Evolutionary conservation across 441 rosid species (phyloP), one percentile per base, ranked within the genome.

Genomic region (Theobroma grandiflorum): DNA sequence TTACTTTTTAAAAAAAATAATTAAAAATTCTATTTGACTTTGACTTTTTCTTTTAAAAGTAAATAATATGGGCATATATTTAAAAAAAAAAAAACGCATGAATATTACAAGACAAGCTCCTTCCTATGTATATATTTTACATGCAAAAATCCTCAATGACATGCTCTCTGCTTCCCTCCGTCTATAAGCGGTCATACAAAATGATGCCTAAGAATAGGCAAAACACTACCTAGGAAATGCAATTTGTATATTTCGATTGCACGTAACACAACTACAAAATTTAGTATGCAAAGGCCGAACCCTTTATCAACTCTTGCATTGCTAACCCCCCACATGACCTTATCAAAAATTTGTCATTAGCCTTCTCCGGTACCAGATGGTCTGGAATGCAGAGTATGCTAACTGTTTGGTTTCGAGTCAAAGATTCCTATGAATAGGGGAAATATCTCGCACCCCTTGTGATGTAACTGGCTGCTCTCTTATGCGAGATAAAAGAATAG

Each of bases 401-500:
- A 14, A 16, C n/a, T 37, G 16, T 40, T 3, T 31, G 4, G n/a
- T 37, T 15, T 6, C 2, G 0, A 26, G 33, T 70, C 80, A 88
- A 45, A 82, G 76, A 47, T 81, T 85, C 73, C 91, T 77, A 53
- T 86, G 88, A 66, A 85, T 79, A 33, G 89, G 76, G 59, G 88
- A 74, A 11, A 83, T 55, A 14, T 92, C 91, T 67, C 85, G 79
- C 40, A 26, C 37, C 16, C 83, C 81, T 31, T 84, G 88, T 11
- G 91, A 75, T 16, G 87, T 59, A 75, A 90, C 73, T 4, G 98
- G 96, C 72, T 90, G 96, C 80, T 95, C 98, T 80, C 92, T 89
- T 80, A 96, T 83, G 67, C 94, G 98, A 18, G 98, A 88, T 59
- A 95, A 75, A 43, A 96, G 93, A 57, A 88, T 65, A 16, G 97